A percentile compares a stretch with the other conserved stretches of the same genome.
phyloP scores from a whole-genome alignment of 805 yeast species.

The Tetrapisispora namnaoensis region DNA sequence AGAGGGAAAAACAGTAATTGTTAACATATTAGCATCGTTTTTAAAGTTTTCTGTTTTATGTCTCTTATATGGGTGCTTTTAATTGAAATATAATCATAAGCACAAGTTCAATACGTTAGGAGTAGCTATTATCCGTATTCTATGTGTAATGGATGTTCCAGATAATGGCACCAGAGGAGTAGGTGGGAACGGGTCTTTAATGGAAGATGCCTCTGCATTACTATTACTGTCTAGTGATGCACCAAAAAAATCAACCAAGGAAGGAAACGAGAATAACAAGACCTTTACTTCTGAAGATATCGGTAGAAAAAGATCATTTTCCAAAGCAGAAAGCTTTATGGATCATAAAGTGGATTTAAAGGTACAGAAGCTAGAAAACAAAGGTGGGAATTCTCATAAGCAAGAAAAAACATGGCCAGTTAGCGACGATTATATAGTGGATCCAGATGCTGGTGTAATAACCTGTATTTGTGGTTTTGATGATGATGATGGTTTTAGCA shows the following conservation, averaged over 20 bases:
- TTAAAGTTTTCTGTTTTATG: no score
- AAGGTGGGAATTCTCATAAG: not conserved
- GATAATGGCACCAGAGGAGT: no score
- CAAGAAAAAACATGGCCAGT: slow-evolving; percentile 26
- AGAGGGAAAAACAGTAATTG: no score
- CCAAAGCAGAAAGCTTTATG: not conserved
- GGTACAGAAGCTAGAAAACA: not conserved
- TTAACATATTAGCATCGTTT: no score
- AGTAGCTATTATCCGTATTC: no score
- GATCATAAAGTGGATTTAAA: not conserved
- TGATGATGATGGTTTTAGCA: slow-evolving; percentile 90
- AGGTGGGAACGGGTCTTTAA: slow-evolving; percentile 18
- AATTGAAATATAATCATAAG: no score
- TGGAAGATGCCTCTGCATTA: slow-evolving; percentile 51
- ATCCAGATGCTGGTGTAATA: slow-evolving; percentile 75
- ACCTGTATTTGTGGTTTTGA: slow-evolving; percentile 83
- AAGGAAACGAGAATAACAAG: not conserved
- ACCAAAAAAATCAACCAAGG: not conserved
- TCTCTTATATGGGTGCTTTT: no score
- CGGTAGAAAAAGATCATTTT: not conserved
- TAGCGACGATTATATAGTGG: slow-evolving; percentile 47
- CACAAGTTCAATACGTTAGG: no score
- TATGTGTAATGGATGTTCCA: not conserved
- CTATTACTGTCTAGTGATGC: slow-evolving; percentile 39
- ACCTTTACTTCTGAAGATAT: no score